phyloP scores from a whole-genome alignment of 2,329 filamentous ascomycete species.

The Xylaria sp. region DNA sequence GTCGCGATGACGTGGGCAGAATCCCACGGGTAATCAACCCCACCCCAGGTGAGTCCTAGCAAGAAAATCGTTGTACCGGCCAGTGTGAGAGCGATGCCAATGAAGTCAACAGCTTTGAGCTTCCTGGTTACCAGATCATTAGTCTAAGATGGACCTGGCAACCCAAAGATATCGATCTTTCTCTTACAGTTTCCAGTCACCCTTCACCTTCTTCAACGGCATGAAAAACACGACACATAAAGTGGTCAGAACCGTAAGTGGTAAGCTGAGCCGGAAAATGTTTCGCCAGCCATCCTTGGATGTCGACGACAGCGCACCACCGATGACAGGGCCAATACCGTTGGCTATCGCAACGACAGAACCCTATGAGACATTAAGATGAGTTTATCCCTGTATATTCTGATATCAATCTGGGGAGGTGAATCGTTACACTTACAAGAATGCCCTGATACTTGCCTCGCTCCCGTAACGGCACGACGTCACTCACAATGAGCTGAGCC shows the following conservation, averaged over 20 bases:
- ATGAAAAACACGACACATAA: slow-evolving; percentile 59
- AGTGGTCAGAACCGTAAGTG: slow-evolving; percentile 55
- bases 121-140: slow-evolving; percentile 41
- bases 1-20: no score
- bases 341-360: slow-evolving; percentile 60
- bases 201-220: slow-evolving; percentile 60
- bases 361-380: slow-evolving; percentile 43
- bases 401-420: no score
- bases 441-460: slow-evolving; percentile 44
- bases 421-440: slow-evolving; percentile 42
- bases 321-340: slow-evolving; percentile 58
- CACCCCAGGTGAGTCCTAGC: no score
- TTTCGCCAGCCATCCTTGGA: slow-evolving; percentile 57
- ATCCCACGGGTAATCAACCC: no score
- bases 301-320: no score
- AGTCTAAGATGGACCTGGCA: background rate
- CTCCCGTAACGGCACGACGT: slow-evolving; percentile 39
- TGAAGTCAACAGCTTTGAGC: no score
- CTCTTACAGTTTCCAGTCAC: slow-evolving; percentile 53
- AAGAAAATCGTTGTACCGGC: no score
- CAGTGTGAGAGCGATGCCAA: no score
- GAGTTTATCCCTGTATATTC: no score
- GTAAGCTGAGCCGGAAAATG: slow-evolving; percentile 61
- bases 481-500: slow-evolving; percentile 40
- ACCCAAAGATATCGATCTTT: background rate